These are phyloP conservation scores for Aureobasidium pullulans DNA, from an alignment of 2,329 filamentous ascomycete species.

Conservation along the genomic window DNA sequence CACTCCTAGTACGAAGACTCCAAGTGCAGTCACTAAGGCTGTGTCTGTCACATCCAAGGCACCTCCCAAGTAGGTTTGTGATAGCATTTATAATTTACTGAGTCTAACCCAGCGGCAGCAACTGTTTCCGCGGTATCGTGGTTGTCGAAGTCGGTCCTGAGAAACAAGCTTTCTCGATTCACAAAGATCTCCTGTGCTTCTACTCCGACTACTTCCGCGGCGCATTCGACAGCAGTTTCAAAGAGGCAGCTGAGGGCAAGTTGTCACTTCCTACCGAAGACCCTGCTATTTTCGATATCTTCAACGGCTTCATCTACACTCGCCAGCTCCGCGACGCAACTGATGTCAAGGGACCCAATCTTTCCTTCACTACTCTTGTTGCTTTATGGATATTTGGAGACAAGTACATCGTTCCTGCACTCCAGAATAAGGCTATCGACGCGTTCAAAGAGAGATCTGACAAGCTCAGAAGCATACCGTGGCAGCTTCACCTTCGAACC, in stretches of 20 bases:
- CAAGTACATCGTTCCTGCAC: slow-evolving; percentile 7
- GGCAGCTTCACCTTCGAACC: neutral
- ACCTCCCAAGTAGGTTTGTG: neutral
- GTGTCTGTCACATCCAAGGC: neutral
- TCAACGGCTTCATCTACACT: slow-evolving; percentile 16
- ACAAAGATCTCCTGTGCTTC: slow-evolving; percentile 17
- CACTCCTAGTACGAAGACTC: neutral
- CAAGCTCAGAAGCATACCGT: slow-evolving; percentile 12
- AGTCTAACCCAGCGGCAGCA: neutral
- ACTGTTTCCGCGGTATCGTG: neutral
- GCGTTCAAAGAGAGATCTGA: neutral
- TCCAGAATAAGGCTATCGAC: slow-evolving; percentile 15
- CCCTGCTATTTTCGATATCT: slow-evolving; percentile 13
- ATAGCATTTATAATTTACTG: neutral
- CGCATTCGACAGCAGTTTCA: slow-evolving; percentile 12
- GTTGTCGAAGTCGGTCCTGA: neutral
- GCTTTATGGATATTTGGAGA: slow-evolving; percentile 16
- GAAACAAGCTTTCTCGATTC: slow-evolving; percentile 15
- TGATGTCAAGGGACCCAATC: neutral
- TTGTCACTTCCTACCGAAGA: slow-evolving; percentile 16
- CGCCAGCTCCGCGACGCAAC: neutral
- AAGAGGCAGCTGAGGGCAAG: slow-evolving; percentile 12
- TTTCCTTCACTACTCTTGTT: neutral
- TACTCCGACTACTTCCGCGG: slow-evolving; percentile 19
- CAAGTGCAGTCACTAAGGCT: neutral